Evolutionary conservation across 768 basidiomycete species (phyloP).

Genomic region (Harrya chromipes): DNA sequence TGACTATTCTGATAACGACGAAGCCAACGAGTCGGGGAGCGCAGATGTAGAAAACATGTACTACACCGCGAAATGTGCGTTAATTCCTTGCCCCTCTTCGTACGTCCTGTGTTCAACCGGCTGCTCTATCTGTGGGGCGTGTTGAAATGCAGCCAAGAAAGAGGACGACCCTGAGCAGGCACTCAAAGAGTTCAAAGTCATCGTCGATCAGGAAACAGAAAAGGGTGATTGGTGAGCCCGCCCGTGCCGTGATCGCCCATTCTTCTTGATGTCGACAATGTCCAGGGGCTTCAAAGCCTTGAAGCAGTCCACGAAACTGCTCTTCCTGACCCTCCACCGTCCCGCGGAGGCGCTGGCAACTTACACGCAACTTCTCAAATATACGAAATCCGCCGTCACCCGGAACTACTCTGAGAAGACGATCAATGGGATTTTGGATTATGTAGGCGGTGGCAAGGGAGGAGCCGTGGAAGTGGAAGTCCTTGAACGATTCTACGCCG

Average conservation of each 20-base stretch:
- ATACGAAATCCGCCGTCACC: slow-evolving; percentile 94
- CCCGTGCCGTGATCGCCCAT: not conserved
- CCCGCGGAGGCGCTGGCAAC: slow-evolving; percentile 83
- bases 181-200: slow-evolving; percentile 81
- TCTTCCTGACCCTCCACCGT: slow-evolving; percentile 75
- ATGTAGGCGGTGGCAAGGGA: slow-evolving; percentile 88
- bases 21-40: slow-evolving; percentile 73
- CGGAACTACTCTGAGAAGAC: slow-evolving; percentile 97
- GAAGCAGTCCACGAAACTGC: slow-evolving; percentile 94
- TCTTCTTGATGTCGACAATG: not conserved
- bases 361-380: slow-evolving; percentile 82
- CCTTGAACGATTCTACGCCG: slow-evolving; percentile 94
- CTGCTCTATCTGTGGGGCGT: no score
- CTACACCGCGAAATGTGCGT: slow-evolving; percentile 92
- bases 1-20: slow-evolving; percentile 91
- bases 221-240: slow-evolving; percentile 84
- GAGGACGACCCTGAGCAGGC: slow-evolving; percentile 93
- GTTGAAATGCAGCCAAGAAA: slow-evolving; percentile 64
- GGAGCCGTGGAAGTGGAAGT: slow-evolving; percentile 79
- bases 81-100: not conserved
- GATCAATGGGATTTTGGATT: slow-evolving; percentile 97
- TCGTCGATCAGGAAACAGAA: slow-evolving; percentile 89
- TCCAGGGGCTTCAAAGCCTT: slow-evolving; percentile 97
- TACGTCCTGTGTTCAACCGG: not conserved
- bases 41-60: slow-evolving; percentile 98